Percentiles rank a stretch among this genome's conserved stretches.
These are phyloP conservation scores for Blastocystis sp. DNA, from an alignment of 352 stramenopile genomes.

Conservation along the genomic window DNA sequence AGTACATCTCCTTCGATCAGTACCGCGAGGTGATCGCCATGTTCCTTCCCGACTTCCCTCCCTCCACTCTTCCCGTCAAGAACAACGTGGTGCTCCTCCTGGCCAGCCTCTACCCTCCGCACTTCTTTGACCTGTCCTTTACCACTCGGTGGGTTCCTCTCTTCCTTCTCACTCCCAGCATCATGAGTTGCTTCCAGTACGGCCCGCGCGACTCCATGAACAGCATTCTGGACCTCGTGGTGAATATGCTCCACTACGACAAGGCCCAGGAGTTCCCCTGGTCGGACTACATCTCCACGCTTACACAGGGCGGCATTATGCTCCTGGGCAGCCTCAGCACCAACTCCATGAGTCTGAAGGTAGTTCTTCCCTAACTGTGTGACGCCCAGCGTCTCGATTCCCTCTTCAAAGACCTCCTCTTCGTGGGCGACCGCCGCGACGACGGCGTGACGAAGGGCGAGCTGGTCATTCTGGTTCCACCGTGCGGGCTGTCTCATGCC, in stretches of 20 bases:
- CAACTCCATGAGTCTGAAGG: not conserved
- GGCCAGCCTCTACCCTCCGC: constrained; percentile 25
- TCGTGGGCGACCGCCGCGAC: not conserved
- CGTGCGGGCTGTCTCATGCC: not conserved
- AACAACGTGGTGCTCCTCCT: not conserved
- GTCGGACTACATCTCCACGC: not conserved
- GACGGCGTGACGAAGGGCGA: not conserved
- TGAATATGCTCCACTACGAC: constrained; percentile 23
- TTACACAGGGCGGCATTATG: not conserved
- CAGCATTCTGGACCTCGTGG: not conserved
- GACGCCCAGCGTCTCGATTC: not conserved
- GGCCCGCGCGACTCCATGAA: not conserved
- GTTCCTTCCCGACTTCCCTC: not conserved
- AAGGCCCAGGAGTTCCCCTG: not conserved
- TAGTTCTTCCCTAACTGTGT: not conserved
- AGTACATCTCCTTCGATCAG: constrained; percentile 28
- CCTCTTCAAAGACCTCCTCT: not conserved
- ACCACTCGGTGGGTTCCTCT: not conserved
- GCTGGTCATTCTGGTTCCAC: not conserved
- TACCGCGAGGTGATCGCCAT: constrained; percentile 17
- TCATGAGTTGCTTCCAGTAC: constrained; percentile 8
- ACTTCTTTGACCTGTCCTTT: constrained; percentile 30
- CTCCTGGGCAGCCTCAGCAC: not conserved
- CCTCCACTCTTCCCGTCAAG: not conserved
- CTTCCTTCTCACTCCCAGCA: constrained; percentile 10